These are phyloP conservation scores for Coemansia sp. DNA, from an alignment of 192 early-diverging fungal species.

Conservation along the genomic window DNA sequence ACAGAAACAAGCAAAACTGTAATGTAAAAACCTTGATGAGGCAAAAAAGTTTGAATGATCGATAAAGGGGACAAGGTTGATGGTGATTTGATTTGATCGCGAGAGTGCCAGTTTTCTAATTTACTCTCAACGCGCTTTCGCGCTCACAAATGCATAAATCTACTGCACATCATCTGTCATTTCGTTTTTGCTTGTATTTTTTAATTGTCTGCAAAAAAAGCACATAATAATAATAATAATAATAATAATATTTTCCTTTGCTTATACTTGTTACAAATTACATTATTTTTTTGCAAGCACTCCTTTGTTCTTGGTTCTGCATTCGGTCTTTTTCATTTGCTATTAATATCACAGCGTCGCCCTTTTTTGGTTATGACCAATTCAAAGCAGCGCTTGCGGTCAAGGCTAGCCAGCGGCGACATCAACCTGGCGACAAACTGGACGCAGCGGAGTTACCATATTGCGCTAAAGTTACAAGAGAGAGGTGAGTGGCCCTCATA, in stretches of 20 bases:
- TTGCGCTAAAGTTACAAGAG: slow-evolving; percentile 43
- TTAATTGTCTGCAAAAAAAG: background rate
- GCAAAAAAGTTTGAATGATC: background rate
- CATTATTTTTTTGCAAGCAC: slow-evolving; percentile 2
- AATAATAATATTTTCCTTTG: background rate
- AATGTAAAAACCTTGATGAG: no score
- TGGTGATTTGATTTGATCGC: background rate
- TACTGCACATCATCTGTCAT: background rate
- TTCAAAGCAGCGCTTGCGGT: slow-evolving; percentile 4
- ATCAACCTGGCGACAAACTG: slow-evolving; percentile 18
- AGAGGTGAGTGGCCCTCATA: slow-evolving; percentile 39
- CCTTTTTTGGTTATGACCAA: background rate
- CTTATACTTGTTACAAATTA: background rate
- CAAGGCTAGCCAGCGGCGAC: background rate
- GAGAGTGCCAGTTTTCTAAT: background rate
- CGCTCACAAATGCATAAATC: background rate
- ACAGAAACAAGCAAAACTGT: background rate
- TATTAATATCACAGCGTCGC: background rate
- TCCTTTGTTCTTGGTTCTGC: background rate
- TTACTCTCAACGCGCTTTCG: background rate
- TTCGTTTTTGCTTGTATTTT: background rate
- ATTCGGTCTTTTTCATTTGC: background rate
- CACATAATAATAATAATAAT: no score
- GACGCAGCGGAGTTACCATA: slow-evolving; percentile 39
- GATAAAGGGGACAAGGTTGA: background rate